phyloP scores from a whole-genome alignment of 306 rosid species.

The Cicer yamashitae region DNA sequence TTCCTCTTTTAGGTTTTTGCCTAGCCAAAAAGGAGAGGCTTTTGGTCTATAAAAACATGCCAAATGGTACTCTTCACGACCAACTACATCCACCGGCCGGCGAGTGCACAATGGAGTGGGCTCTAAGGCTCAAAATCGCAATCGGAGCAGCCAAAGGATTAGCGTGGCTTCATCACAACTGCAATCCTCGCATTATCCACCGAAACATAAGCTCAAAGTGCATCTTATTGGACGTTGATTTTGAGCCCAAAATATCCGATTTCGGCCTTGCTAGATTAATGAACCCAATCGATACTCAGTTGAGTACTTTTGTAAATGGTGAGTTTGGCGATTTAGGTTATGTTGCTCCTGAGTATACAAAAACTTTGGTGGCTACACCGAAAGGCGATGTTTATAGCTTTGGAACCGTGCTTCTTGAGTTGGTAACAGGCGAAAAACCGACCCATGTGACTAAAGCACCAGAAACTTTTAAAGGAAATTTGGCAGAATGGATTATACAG shows the following conservation, averaged over 20 bases:
- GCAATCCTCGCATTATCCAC: slow-evolving; percentile 93
- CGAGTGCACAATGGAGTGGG: slow-evolving; percentile 69
- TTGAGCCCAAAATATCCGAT: slow-evolving; percentile 88
- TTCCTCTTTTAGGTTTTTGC: slow-evolving; percentile 88
- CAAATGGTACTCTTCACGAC: slow-evolving; percentile 80
- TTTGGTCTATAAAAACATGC: slow-evolving; percentile 75
- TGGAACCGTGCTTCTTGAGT: slow-evolving; percentile 86
- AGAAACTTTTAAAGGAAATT: slow-evolving; percentile 78
- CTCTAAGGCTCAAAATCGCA: slow-evolving; percentile 79
- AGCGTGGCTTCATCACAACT: slow-evolving; percentile 93
- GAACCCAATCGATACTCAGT: slow-evolving; percentile 91
- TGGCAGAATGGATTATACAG: slow-evolving; percentile 77
- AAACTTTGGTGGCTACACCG: slow-evolving; percentile 89
- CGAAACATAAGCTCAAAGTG: slow-evolving; percentile 95
- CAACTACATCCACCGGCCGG: slow-evolving; percentile 63
- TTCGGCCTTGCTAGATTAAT: slow-evolving; percentile 96
- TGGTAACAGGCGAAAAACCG: slow-evolving; percentile 87
- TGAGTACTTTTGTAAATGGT: slow-evolving; percentile 97
- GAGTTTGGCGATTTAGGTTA: slow-evolving; percentile 95
- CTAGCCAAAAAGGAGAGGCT: slow-evolving; percentile 83
- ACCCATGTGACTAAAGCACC: slow-evolving; percentile 75
- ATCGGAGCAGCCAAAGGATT: slow-evolving; percentile 93
- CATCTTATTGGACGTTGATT: slow-evolving; percentile 73
- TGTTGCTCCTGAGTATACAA: slow-evolving; percentile 90
- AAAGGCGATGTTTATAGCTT: slow-evolving; percentile 93